A percentile compares a stretch with the other conserved stretches of the same genome.
These are phyloP conservation scores for Phaeotremella fagi DNA, from an alignment of 768 basidiomycete genomes.

Conservation along the genomic window DNA sequence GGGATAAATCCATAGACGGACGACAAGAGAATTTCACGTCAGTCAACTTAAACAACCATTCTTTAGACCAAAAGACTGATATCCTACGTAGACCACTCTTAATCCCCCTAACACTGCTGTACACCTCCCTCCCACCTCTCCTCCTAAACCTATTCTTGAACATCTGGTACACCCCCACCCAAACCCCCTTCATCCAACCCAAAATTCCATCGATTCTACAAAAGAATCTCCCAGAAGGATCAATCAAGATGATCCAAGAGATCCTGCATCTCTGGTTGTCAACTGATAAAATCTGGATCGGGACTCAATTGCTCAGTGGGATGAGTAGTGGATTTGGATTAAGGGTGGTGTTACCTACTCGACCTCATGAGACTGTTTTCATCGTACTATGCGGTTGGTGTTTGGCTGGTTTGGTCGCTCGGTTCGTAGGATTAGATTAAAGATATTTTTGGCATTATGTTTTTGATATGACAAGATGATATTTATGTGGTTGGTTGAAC, in stretches of 20 bases:
- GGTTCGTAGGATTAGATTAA: background rate
- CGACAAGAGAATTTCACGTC: conserved; percentile 39
- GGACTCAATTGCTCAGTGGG: conserved; percentile 40
- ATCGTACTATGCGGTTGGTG: conserved; percentile 43
- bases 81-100: conserved; percentile 21
- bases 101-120: conserved; percentile 42
- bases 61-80: conserved; percentile 8
- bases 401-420: background rate
- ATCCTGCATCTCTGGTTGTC: conserved; percentile 8
- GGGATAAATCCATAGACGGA: conserved; percentile 16
- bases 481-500: no score
- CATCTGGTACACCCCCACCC: conserved; percentile 34
- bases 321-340: conserved; percentile 47
- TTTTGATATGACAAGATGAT: background rate
- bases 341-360: conserved; percentile 41
- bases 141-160: conserved; percentile 43
- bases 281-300: conserved; percentile 41
- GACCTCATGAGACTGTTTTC: conserved; percentile 38
- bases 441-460: background rate
- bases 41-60: conserved; percentile 5
- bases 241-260: background rate
- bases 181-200: background rate
- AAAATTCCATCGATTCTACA: background rate
- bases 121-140: conserved; percentile 42
- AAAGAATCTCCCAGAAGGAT: background rate